Percentiles rank a stretch among this genome's conserved stretches.
phyloP scores from a whole-genome alignment of 805 yeast species.

The Metschnikowia sp. region DNA sequence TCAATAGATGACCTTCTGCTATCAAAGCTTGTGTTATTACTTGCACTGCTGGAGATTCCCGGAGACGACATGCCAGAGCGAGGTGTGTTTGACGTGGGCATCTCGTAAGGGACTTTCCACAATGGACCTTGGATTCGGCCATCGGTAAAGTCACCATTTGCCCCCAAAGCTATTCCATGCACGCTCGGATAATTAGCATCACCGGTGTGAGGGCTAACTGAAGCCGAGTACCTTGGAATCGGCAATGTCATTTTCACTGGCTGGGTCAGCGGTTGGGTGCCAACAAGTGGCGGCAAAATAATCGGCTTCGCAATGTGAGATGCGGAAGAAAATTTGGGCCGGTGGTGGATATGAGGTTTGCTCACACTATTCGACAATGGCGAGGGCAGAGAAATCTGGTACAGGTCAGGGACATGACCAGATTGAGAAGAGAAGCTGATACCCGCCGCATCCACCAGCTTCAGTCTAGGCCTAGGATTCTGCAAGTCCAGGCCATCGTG shows the following conservation, averaged over 20 bases:
- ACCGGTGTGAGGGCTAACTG: slow-evolving; percentile 7
- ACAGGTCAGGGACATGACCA: not conserved
- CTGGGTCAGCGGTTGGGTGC: slow-evolving; percentile 13
- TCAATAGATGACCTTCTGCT: slow-evolving; percentile 47
- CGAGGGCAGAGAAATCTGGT: slow-evolving; percentile 7
- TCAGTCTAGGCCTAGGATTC: slow-evolving; percentile 14
- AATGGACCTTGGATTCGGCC: slow-evolving; percentile 44
- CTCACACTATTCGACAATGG: slow-evolving; percentile 9
- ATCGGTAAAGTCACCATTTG: not conserved
- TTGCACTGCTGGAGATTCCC: slow-evolving; percentile 8
- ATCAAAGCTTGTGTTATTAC: slow-evolving; percentile 10
- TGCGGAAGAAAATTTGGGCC: slow-evolving; percentile 9
- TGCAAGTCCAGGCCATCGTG: not conserved
- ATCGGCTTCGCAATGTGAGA: slow-evolving; percentile 15
- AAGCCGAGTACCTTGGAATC: slow-evolving; percentile 3
- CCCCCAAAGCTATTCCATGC: too few relatives aligned
- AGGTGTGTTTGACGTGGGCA: slow-evolving; percentile 34
- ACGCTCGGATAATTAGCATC: not conserved
- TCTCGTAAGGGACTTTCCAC: slow-evolving; percentile 63
- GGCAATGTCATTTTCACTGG: slow-evolving; percentile 14
- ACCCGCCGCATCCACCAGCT: slow-evolving; percentile 13
- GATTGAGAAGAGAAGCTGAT: not conserved
- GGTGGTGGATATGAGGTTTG: slow-evolving; percentile 12
- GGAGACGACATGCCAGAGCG: slow-evolving; percentile 18
- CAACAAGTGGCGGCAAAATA: slow-evolving; percentile 17